Evolutionary conservation across 129 eudicot species (phyloP).

Genomic region (Cynara cardunculus): DNA sequence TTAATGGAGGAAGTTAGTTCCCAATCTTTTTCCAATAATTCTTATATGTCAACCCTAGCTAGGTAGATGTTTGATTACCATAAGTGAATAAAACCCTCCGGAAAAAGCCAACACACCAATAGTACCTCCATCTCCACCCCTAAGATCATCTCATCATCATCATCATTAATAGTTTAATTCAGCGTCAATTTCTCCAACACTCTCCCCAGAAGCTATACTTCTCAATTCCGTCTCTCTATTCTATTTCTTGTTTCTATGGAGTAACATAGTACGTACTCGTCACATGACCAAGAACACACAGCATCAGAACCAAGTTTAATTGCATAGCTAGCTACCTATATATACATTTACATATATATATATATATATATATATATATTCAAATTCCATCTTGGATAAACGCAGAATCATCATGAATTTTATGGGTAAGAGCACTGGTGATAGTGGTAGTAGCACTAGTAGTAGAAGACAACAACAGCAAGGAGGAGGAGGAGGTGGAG

Average conservation of each 20-base stretch:
- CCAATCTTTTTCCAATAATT: slow-evolving; percentile 41
- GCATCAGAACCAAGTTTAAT: neutral
- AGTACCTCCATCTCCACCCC: slow-evolving; percentile 18
- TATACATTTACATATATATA: slow-evolving; percentile 1
- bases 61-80: slow-evolving; percentile 36
- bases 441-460: slow-evolving; percentile 13
- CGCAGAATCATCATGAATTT: slow-evolving; percentile 41
- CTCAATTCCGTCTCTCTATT: no score
- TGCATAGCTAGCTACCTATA: slow-evolving; percentile 3
- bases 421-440: slow-evolving; percentile 27
- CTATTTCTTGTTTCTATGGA: slow-evolving; percentile 23
- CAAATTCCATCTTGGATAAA: slow-evolving; percentile 2
- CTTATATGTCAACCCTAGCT: slow-evolving; percentile 43
- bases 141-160: slow-evolving; percentile 25
- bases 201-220: neutral
- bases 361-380: neutral
- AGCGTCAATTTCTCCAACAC: slow-evolving; percentile 16
- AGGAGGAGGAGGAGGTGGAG: neutral
- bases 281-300: slow-evolving; percentile 6
- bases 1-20: slow-evolving; percentile 34
- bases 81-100: slow-evolving; percentile 34
- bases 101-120: slow-evolving; percentile 44
- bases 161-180: neutral
- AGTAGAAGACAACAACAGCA: slow-evolving; percentile 25
- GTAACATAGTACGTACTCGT: neutral